Base-by-base conservation (phyloP, 139 green algal genomes). In the Eudorina sp. region DNA sequence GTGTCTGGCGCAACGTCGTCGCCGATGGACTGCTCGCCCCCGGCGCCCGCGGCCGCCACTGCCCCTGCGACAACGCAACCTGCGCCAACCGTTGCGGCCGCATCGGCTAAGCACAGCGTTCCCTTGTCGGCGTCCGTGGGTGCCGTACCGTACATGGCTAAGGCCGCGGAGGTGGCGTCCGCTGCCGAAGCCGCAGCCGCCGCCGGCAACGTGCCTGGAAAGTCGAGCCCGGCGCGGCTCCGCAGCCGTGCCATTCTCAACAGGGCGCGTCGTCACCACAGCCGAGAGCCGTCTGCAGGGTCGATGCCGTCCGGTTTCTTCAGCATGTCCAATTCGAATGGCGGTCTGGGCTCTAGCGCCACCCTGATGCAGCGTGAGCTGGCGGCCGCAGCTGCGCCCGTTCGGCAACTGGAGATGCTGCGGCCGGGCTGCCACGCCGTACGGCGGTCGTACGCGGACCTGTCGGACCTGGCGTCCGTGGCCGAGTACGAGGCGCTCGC, bases 331-430 rank as follows among this genome's bases (percentile, higher is more conserved):
- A 58, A n/a, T 21, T 4, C 60, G 16, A 41, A 46, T 6, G 3
- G 2, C 29, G 58, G 79, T 21, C 45, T 78, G 21, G 81, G 81
- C 45, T 31, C 2, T 34, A 87, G 60, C 46, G 81, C 62, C 4
- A 87, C 81, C 3, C 45, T 87, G 18, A 9, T 78, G 31, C 64
- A 87, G 60, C 79, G 36, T 27, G 79, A 86, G 79, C 60, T 86
- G 60, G 76, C 78, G 31, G 38, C 23, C 40, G 36, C 34, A 40
- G 23, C 7, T 7, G 8, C 53, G 23, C 31, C 53, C 34, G n/a
- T n/a, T n/a, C n/a, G n/a, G n/a, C n/a, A n/a, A n/a, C n/a, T n/a
- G n/a, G 3, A 13, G 2, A 1, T 62, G 78, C 31, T n/a, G 21
- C 55, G n/a, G 78, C 40, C 14, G 27, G 40, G 19, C 9, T 19